A percentile compares a stretch with the other conserved stretches of the same genome.
Evolutionary conservation across 306 rosid species (phyloP).

Genomic region (Quercus variabilis): DNA sequence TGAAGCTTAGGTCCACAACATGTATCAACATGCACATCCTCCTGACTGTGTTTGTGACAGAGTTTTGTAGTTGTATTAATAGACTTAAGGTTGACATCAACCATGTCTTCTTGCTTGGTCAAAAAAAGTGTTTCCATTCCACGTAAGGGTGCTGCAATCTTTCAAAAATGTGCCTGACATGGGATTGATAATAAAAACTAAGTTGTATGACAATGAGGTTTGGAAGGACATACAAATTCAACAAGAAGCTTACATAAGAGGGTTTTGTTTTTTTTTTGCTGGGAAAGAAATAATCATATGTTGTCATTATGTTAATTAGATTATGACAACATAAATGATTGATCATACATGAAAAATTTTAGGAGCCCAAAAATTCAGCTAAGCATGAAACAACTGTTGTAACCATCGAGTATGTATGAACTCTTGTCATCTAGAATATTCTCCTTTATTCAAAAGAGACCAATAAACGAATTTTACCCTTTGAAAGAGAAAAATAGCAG

Average conservation of each 20-base stretch:
- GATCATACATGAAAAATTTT: background rate
- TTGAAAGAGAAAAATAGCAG: background rate
- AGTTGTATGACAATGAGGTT: background rate
- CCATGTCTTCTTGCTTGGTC: conserved; percentile 90
- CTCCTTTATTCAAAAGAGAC: background rate
- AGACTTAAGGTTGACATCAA: conserved; percentile 80
- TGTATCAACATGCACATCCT: conserved; percentile 76
- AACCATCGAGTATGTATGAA: background rate
- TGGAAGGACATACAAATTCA: background rate
- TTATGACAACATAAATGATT: background rate
- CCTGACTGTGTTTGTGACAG: conserved; percentile 57
- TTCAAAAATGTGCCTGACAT: conserved; percentile 71
- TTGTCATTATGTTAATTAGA: background rate
- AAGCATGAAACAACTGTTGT: background rate
- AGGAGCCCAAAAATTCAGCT: background rate
- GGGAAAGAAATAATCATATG: background rate
- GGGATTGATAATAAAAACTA: background rate
- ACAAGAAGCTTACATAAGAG: background rate
- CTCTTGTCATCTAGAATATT: background rate
- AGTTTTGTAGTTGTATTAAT: conserved; percentile 34
- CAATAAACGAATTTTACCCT: background rate
- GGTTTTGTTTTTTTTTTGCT: background rate
- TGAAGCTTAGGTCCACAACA: too few species aligned
- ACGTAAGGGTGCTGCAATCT: conserved; percentile 91
- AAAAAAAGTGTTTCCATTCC: conserved; percentile 90